These are phyloP conservation scores for Incumbomyces lentus DNA, from an alignment of 2,329 filamentous ascomycete genomes.

Conservation along the genomic window DNA sequence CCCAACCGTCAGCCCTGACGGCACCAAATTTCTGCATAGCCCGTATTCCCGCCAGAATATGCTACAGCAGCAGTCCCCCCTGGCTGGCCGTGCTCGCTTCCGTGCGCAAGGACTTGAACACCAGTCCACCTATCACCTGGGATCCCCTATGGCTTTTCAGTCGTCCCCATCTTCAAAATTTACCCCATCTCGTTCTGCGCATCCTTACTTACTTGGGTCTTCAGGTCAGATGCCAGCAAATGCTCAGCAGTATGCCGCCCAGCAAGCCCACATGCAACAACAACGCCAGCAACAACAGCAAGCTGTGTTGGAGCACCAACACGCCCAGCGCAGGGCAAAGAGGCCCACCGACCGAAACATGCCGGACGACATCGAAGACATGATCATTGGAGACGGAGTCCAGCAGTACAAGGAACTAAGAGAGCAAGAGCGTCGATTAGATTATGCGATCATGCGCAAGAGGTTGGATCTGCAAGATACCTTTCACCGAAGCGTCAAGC, in stretches of 20 bases:
- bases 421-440: constrained; percentile 76
- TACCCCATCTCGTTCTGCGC: not conserved
- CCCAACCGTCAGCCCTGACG: not conserved
- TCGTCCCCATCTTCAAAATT: too few relatives aligned
- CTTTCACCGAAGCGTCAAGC: constrained; percentile 63
- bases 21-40: not conserved
- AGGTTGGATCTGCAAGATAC: constrained; percentile 80
- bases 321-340: constrained; percentile 65
- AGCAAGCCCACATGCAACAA: constrained; percentile 18
- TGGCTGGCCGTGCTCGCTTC: too few relatives aligned
- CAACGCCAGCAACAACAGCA: constrained; percentile 20
- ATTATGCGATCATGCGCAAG: constrained; percentile 91
- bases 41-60: too few relatives aligned
- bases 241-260: constrained; percentile 12
- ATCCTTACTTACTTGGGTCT: constrained; percentile 1
- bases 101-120: not conserved
- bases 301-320: constrained; percentile 20
- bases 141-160: too few relatives aligned
- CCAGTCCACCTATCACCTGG: not conserved
- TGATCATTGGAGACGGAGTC: constrained; percentile 70
- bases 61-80: too few relatives aligned
- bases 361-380: constrained; percentile 76
- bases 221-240: constrained; percentile 14
- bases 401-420: constrained; percentile 73
- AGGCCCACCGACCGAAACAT: constrained; percentile 94